Evolutionary conservation across 768 basidiomycete genomes (phyloP).

Genomic region (Aureoboletus auriporus): DNA sequence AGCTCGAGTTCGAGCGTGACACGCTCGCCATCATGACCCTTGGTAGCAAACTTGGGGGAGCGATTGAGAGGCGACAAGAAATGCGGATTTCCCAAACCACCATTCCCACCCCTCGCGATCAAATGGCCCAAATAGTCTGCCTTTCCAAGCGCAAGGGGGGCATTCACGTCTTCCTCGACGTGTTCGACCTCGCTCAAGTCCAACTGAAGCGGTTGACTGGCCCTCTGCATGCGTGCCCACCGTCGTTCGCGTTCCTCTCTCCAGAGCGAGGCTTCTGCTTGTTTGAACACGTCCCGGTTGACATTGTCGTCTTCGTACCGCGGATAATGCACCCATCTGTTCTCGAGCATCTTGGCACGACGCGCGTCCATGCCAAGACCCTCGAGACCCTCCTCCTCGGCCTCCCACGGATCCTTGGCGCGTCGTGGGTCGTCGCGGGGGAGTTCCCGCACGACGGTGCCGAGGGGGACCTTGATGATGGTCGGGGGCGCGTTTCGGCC

Average conservation of each 20-base stretch:
- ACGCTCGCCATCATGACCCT: constrained; percentile 67
- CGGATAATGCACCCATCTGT: constrained; percentile 82
- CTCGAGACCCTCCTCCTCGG: constrained; percentile 57
- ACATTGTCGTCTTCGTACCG: constrained; percentile 57
- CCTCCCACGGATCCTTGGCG: constrained; percentile 67
- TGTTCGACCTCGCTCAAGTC: constrained; percentile 57
- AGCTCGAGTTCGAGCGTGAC: constrained; percentile 87
- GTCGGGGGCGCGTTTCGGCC: constrained; percentile 71
- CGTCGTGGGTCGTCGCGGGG: constrained; percentile 61
- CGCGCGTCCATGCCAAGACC: constrained; percentile 44
- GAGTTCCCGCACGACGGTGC: constrained; percentile 84
- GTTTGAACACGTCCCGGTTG: constrained; percentile 60
- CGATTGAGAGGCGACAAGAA: constrained; percentile 67
- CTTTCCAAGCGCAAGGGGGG: constrained; percentile 59
- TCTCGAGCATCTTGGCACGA: constrained; percentile 56
- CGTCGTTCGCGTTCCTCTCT: constrained; percentile 60
- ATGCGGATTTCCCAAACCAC: constrained; percentile 88
- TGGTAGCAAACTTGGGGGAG: constrained; percentile 83
- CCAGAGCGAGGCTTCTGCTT: constrained; percentile 61
- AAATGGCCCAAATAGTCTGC: constrained; percentile 56
- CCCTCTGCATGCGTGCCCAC: constrained; percentile 41
- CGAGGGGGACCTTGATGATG: constrained; percentile 80
- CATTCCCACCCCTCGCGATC: constrained; percentile 70
- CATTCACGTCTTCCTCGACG: constrained; percentile 32
- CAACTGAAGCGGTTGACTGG: constrained; percentile 44